Evolutionary conservation across 495 filamentous ascomycete species (phyloP), one percentile per base, ranked within the genome.

Genomic region (Pyrenula aspistea): DNA sequence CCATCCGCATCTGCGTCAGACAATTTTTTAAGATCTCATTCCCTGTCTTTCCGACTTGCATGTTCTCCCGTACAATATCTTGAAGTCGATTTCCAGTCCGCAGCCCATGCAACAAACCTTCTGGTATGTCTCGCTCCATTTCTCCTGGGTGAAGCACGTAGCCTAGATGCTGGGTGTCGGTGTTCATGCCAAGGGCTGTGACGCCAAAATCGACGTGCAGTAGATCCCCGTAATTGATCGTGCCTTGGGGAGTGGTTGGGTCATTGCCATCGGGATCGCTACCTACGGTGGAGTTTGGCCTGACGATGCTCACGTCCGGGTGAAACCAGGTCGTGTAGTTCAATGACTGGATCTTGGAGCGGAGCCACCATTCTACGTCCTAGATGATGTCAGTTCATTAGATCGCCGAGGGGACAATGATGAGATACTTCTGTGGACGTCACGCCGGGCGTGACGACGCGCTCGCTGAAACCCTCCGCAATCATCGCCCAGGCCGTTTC

Each of bases 281-380:
- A 60, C 58, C 15, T 65, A 22, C 59, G 54, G 54, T 63, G 12
- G 24, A 25, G 22, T 54, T 36, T 1, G 55, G 57, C 15, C 60
- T 62, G 2, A 74, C 54, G 57, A 77, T 71, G 50, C 54, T 69
- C 10, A 77, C 72, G 59, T 63, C 60, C 8, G 74, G 73, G 20
- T 73, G 71, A 55, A 75, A 75, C 74, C 74, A 77, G 10, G 74
- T 75, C 0, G 68, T 75, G 61, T 75, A 77, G 59, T 77, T 77
- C 50, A 72, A 56, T 3, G 65, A 64, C 57, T 71, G 73, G 25
- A 77, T 65, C 53, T 65, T 72, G 19, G 71, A 68, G 21, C 73
- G 71, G 57, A 76, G 63, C 68, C 68, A 74, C 74, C 74, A 77
- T 56, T 75, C 73, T 1, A 77, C 61, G 53, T 77, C 74, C 68